phyloP scores from a whole-genome alignment of 1,139 yeast genomes.

The Barnettozyma hawaiiensis region DNA sequence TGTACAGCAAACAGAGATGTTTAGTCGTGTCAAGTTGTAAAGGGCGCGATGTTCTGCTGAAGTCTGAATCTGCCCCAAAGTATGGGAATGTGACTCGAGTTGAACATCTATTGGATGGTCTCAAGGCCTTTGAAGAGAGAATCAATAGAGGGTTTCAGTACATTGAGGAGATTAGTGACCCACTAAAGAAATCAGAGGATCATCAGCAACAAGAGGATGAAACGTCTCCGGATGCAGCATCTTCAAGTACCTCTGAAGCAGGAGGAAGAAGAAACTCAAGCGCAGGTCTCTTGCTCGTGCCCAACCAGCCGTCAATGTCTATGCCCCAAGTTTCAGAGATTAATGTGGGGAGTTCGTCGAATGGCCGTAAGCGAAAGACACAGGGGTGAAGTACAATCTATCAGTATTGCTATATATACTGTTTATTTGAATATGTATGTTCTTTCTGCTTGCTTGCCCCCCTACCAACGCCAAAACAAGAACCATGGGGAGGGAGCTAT shows the following conservation, averaged over 20 bases:
- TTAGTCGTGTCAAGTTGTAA: conserved; percentile 22
- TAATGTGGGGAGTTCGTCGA: conserved; percentile 10
- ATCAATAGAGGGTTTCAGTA: conserved; percentile 14
- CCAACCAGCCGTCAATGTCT: conserved; percentile 6
- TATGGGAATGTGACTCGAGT: conserved; percentile 11
- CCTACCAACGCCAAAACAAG: too few relatives aligned
- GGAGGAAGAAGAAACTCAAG: conserved; percentile 9
- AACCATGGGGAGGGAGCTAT: too few relatives aligned
- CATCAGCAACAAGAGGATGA: neutral
- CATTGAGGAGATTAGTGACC: conserved; percentile 9
- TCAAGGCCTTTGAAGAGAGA: conserved; percentile 13
- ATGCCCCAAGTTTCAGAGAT: conserved; percentile 10
- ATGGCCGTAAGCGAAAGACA: conserved; percentile 11
- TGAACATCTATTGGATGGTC: conserved; percentile 11
- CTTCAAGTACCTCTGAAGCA: neutral
- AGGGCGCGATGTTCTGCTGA: conserved; percentile 21
- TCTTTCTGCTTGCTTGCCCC: too few relatives aligned
- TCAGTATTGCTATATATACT: conserved; percentile 1
- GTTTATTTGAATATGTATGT: conserved; percentile 4
- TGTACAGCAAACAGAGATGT: conserved; percentile 15
- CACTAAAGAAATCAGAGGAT: neutral
- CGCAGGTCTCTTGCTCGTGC: conserved; percentile 5
- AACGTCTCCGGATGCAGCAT: neutral
- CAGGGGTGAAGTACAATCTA: conserved; percentile 3
- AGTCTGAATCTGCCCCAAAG: conserved; percentile 12